Base-by-base conservation (phyloP, 2,329 filamentous ascomycete species). In the Bipolaris sorokiniana region DNA sequence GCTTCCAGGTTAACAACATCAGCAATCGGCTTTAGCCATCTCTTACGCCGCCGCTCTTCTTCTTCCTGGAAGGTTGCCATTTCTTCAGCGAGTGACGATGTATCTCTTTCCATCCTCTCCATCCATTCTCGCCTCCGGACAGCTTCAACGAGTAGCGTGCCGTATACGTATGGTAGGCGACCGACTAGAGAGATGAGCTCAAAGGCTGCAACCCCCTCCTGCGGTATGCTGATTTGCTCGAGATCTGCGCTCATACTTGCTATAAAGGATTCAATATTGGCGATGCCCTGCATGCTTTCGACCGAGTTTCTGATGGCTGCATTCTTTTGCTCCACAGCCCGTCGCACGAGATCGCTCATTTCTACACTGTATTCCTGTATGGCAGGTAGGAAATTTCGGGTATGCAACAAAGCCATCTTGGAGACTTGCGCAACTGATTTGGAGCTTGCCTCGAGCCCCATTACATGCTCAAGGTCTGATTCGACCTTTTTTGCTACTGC, bases 51-150 rank as follows among this genome's bases (percentile, higher is more conserved):
- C 67, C 94, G 92, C 48, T 91, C 86, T 74, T 99, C 95, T 76
- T 98, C 95, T 59, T 97, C 93, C 70, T 95, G 91, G 62, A 96
- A 94, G 0, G 91, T 81, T 1, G 92, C 91, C 84, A 98, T 91
- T 72, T 98, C 94, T 73, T 98, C 96, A 23, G 92, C 92, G 23
- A 99, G 80, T 0, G 90, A 91, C 2, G 90, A 88, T 0, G 94
- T 95, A 69, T 98, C 95, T 2, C 86, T 84, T 72, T 90, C 91
- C 75, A 98, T 89, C 77, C 96, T 97, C 50, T 96, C 91, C 4
- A 68, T 87, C 93, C 95, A 99, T 77, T 97, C 93, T 33, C 88
- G 88, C 20, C 95, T 88, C 55, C 91, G 86, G 38, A 97, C 86
- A 15, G 92, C 90, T 77, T 99, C 95, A 3, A 91, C 86, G 18